Evolutionary conservation across 441 rosid species (phyloP), one percentile per base, ranked within the genome.

Genomic region (Populus trichocarpa): DNA sequence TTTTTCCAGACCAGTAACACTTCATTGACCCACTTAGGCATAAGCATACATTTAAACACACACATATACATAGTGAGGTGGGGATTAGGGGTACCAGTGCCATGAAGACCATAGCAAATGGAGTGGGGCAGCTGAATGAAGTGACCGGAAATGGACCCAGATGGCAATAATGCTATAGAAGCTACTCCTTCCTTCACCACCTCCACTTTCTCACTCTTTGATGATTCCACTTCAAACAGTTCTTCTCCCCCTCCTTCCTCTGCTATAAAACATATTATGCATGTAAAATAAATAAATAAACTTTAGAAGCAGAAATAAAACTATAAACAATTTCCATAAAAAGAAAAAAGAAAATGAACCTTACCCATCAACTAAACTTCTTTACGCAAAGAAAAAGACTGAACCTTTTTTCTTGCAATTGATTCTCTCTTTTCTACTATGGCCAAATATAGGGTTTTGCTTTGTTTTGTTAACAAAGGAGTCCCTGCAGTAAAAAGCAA

Each of bases 81-180:
- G 61, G 22, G 61, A 5, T 53, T 18, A 36, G 18, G 67, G 26
- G 53, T 83, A 96, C 98, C 98, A 77, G 91, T 86, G 86, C 97
- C 99, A 40, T 92, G 95, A 82, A 94, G 96, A 40, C 98, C 99
- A 73, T 92, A 94, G 86, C 99, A 96, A 82, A 90, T 81, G 82
- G 97, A 92, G 65, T 35, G 84, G 71, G 97, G 98, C 82, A 90
- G 91, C 8, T 91, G 93, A 76, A 94, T 84, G 85, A 96, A 96
- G 79, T 96, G 97, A 67, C 99, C 98, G 3, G 98, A 91, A 79
- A 96, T 88, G 76, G 98, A 90, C 5, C 98, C 98, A 84, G 85
- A 77, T 32, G 98, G 94, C 69, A 94, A 75, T 46, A 96, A 83
- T 61, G 95, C 98, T 83, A 94, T 86, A 12, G 99, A 94, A 32